Evolutionary conservation across 495 filamentous ascomycete genomes (phyloP).

Genomic region (Penicillium crystallinum): DNA sequence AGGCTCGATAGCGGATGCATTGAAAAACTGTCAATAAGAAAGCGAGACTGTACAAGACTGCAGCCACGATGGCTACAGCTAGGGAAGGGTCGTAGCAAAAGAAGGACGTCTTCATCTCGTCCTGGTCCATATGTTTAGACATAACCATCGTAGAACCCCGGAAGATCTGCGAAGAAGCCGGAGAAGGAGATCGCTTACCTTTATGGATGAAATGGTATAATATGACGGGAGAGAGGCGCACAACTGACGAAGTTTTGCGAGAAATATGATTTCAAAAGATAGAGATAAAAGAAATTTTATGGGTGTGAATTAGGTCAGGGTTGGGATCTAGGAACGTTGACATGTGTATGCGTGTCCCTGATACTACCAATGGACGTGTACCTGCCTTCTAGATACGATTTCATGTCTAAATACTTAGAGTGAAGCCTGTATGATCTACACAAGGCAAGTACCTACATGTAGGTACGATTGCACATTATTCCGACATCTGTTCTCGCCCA

Average conservation of each 20-base stretch:
- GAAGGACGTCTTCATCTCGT: not conserved
- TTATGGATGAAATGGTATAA: not conserved
- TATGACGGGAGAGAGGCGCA: not conserved
- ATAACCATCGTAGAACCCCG: not conserved
- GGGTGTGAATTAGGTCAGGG: not conserved
- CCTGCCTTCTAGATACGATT: no score
- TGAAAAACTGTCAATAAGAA: conserved; percentile 34
- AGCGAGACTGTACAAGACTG: conserved; percentile 40
- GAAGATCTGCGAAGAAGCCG: not conserved
- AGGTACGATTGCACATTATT: no score
- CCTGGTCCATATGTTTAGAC: not conserved
- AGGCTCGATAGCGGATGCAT: conserved; percentile 37
- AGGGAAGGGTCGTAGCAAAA: conserved; percentile 50
- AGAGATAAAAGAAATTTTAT: not conserved
- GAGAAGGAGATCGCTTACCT: not conserved
- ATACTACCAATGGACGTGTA: no score
- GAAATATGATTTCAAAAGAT: no score
- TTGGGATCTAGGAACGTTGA: no score
- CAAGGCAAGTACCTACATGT: no score
- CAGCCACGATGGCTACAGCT: conserved; percentile 43
- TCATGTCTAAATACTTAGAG: no score
- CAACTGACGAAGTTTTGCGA: not conserved
- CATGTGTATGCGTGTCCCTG: no score
- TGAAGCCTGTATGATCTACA: no score
- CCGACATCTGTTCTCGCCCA: no score